These are phyloP conservation scores for Opeltia flavorubescens DNA, from an alignment of 495 filamentous ascomycete species.

Conservation along the genomic window DNA sequence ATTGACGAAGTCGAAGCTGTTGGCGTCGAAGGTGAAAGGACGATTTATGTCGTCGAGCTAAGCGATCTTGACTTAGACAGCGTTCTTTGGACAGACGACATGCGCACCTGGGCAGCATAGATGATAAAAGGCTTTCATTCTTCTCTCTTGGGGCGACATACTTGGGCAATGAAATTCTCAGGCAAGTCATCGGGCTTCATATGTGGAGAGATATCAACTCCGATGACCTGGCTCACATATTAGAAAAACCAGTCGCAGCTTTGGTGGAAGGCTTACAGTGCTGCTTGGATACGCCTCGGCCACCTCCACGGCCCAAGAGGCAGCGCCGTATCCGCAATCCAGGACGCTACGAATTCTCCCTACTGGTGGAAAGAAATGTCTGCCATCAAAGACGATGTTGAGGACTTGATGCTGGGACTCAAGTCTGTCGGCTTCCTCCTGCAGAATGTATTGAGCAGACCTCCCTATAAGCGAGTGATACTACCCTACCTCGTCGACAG, in stretches of 20 bases:
- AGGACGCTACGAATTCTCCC: conserved; percentile 48
- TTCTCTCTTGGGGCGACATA: conserved; percentile 15
- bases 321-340: conserved; percentile 65
- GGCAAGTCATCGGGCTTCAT: conserved; percentile 55
- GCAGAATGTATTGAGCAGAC: conserved; percentile 10
- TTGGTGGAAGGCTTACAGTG: conserved; percentile 40
- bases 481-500: conserved; percentile 65
- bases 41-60: conserved; percentile 69
- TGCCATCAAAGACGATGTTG: conserved; percentile 55
- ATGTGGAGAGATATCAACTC: conserved; percentile 66
- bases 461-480: background rate
- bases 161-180: conserved; percentile 58
- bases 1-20: conserved; percentile 82
- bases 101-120: no score
- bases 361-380: conserved; percentile 70
- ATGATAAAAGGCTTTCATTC: background rate
- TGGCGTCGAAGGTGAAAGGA: conserved; percentile 56
- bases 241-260: conserved; percentile 3
- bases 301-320: conserved; percentile 44
- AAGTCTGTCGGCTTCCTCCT: conserved; percentile 75
- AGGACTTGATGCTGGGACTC: conserved; percentile 57
- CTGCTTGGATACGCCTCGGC: conserved; percentile 56
- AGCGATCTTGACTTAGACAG: background rate
- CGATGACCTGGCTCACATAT: conserved; percentile 51
- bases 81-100: background rate